These are phyloP conservation scores for Pulveroboletus sp. DNA, from an alignment of 768 basidiomycete species.

Conservation along the genomic window DNA sequence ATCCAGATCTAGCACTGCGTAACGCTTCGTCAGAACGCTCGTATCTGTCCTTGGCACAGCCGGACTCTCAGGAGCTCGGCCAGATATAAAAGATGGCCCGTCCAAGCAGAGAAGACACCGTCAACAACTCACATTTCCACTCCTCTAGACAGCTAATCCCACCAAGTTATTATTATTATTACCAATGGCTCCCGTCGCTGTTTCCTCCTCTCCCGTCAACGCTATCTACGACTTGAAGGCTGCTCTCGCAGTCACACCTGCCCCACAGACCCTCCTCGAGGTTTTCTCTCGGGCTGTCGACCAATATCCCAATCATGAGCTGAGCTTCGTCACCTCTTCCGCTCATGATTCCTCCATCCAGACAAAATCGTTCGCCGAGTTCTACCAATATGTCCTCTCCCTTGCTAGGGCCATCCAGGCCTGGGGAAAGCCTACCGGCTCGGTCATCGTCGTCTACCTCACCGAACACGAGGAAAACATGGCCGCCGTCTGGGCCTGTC, in stretches of 20 bases:
- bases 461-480: slow-evolving; percentile 35
- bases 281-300: slow-evolving; percentile 21
- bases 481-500: slow-evolving; percentile 31
- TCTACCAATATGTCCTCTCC: slow-evolving; percentile 11
- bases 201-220: too few species aligned
- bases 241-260: slow-evolving; percentile 7
- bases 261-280: slow-evolving; percentile 20
- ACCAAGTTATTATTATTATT: too few species aligned
- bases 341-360: slow-evolving; percentile 23
- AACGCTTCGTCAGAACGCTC: too few species aligned
- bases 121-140: not conserved
- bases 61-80: not conserved
- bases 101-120: not conserved
- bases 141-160: too few species aligned
- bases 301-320: slow-evolving; percentile 20
- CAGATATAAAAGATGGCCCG: slow-evolving; percentile 20
- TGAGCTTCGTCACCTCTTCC: slow-evolving; percentile 25
- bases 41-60: too few species aligned
- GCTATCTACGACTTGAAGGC: slow-evolving; percentile 16
- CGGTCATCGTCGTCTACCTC: slow-evolving; percentile 27
- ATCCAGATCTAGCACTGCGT: not conserved
- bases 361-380: slow-evolving; percentile 16
- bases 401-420: not conserved
- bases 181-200: not conserved
- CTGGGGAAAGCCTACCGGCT: slow-evolving; percentile 24